Base-by-base conservation (phyloP, 177 flowering plant species). In the Telopea speciosissima region DNA sequence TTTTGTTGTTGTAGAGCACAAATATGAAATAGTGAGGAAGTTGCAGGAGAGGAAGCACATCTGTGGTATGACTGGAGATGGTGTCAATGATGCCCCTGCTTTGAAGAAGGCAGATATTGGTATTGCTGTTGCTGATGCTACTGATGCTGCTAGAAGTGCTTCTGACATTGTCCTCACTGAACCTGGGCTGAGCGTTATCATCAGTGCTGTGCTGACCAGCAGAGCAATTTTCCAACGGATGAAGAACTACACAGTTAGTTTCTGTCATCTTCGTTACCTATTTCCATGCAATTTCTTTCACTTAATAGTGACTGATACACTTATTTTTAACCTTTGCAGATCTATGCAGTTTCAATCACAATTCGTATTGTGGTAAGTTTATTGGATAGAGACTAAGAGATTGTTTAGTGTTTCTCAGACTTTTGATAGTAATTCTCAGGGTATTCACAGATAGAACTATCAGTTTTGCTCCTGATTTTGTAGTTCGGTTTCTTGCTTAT, bases 51-150 rank as follows among this genome's bases (percentile, higher is more conserved):
- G 78, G 75, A 93, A 91, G 68, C 97, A 93, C 73, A 90, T 91
- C 0, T 90, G 95, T 83, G 98, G 97, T 52, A 93, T 93, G 98
- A 93, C 97, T 1, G 97, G 98, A 63, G 98, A 93, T 79, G 98
- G 98, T 72, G 98, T 93, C n/a, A 93, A 93, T 69, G 98, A 93
- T 80, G 98, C 98, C 25, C 98, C 97, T 70, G 97, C 98, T 75
- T 74, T 93, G 74, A 93, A 93, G 81, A 91, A 86, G 73, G 98
- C 98, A n/a, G 97, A 93, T 76, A 93, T 93, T 71, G 97, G 98
- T 23, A 93, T 93, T 73, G 98, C 97, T 61, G 97, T 93, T 70
- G 97, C 91, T 68, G 98, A 90, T 80, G 93, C 98, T n/a, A 93
- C 98, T 33, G 98, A 93, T 84, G 98, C 97, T 60, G 98, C 98